Percentiles rank a stretch among this genome's conserved stretches.
These are phyloP conservation scores for Arctium lappa DNA, from an alignment of 129 eudicot species.

Conservation along the genomic window DNA sequence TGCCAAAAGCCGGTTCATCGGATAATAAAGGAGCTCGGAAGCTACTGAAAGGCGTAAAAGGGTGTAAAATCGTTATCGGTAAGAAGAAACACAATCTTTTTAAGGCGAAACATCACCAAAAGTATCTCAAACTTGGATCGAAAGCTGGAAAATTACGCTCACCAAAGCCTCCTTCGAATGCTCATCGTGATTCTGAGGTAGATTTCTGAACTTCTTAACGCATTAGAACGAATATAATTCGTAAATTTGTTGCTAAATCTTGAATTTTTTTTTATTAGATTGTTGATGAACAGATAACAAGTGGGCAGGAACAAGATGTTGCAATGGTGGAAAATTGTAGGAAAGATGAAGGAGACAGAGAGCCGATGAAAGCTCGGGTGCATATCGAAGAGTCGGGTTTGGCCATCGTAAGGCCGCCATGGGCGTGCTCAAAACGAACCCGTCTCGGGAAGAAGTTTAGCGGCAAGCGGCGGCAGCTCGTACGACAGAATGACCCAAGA, in stretches of 20 bases:
- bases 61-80: slow-evolving; percentile 23
- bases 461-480: slow-evolving; percentile 17
- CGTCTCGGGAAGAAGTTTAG: slow-evolving; percentile 27
- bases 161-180: not conserved
- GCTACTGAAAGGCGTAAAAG: slow-evolving; percentile 38
- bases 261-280: not conserved
- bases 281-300: slow-evolving; percentile 35
- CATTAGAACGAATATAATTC: not conserved
- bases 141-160: slow-evolving; percentile 29
- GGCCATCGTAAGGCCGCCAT: slow-evolving; percentile 33
- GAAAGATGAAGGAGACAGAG: slow-evolving; percentile 10
- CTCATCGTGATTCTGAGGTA: slow-evolving; percentile 39
- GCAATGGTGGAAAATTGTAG: slow-evolving; percentile 20
- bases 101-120: slow-evolving; percentile 37
- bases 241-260: not conserved
- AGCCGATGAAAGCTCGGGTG: slow-evolving; percentile 4
- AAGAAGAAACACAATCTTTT: slow-evolving; percentile 47
- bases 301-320: slow-evolving; percentile 16
- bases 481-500: not conserved
- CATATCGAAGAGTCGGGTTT: not conserved
- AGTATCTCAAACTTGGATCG: slow-evolving; percentile 32
- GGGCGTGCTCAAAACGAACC: slow-evolving; percentile 70
- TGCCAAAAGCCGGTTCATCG: slow-evolving; percentile 12
- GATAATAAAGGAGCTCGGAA: slow-evolving; percentile 27
- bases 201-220: not conserved